phyloP scores from a whole-genome alignment of 2,329 filamentous ascomycete species.

The Hysterium pulicare region DNA sequence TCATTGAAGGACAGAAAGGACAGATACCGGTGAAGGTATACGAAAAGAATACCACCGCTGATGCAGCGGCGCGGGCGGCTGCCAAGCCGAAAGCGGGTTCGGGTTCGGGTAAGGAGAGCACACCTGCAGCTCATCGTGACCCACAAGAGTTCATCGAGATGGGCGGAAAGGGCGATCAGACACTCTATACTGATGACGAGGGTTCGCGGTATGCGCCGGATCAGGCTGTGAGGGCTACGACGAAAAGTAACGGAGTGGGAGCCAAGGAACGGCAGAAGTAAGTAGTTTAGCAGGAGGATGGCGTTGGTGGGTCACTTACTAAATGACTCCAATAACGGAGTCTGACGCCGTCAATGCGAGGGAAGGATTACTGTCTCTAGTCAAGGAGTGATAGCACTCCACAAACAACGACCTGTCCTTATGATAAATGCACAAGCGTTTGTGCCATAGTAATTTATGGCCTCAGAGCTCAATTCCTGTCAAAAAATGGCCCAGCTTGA shows the following conservation, averaged over 20 bases:
- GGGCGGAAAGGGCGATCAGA: slow-evolving; percentile 81
- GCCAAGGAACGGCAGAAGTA: slow-evolving; percentile 5
- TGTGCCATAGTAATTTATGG: no score
- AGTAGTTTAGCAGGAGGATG: no score
- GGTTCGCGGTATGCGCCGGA: slow-evolving; percentile 36
- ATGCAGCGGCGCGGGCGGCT: slow-evolving; percentile 10
- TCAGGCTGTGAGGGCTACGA: slow-evolving; percentile 8
- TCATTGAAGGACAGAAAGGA: slow-evolving; percentile 55
- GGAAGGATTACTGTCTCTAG: no score
- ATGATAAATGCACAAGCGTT: no score
- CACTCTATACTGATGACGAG: slow-evolving; percentile 66
- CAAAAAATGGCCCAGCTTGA: no score
- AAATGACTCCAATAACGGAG: no score
- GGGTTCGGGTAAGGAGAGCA: slow-evolving; percentile 52
- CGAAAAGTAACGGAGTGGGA: no score
- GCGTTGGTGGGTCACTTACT: no score
- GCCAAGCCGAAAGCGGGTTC: slow-evolving; percentile 12
- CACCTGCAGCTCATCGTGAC: slow-evolving; percentile 64
- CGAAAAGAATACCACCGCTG: slow-evolving; percentile 33
- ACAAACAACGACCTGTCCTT: no score
- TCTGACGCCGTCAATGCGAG: no score
- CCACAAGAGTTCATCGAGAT: slow-evolving; percentile 77
- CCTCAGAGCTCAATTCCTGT: no score
- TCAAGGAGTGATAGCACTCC: no score
- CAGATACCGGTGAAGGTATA: slow-evolving; percentile 44